These are phyloP conservation scores for Pseudotulostoma volvatum DNA, from an alignment of 495 filamentous ascomycete species.

Conservation along the genomic window DNA sequence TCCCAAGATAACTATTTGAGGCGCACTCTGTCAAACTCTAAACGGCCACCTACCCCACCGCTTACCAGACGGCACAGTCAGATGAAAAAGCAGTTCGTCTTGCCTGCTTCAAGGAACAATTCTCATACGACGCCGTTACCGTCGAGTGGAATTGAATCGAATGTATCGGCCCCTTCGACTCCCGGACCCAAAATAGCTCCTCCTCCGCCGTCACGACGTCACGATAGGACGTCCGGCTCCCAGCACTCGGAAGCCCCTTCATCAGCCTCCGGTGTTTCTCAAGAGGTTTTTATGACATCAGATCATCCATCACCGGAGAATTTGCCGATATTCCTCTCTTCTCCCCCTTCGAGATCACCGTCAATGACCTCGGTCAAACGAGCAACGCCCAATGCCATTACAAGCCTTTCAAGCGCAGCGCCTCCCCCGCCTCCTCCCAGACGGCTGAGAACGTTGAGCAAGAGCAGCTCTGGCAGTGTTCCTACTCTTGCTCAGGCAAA, in stretches of 20 bases:
- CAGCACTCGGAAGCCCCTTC: neutral
- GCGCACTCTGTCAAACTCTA: constrained; percentile 17
- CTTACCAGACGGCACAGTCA: constrained; percentile 33
- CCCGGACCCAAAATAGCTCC: constrained; percentile 12
- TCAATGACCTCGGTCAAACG: constrained; percentile 13
- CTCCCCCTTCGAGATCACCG: constrained; percentile 15
- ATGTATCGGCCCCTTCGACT: constrained; percentile 20
- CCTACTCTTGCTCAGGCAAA: constrained; percentile 8
- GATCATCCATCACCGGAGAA: constrained; percentile 5
- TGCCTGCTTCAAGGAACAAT: constrained; percentile 20
- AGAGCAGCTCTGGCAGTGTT: constrained; percentile 27
- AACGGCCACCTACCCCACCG: constrained; percentile 34
- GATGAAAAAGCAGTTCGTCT: constrained; percentile 22
- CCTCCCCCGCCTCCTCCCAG: constrained; percentile 48
- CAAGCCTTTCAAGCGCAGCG: constrained; percentile 14
- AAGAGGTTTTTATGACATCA: constrained; percentile 2
- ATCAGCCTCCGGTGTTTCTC: constrained; percentile 1
- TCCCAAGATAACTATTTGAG: too few species aligned
- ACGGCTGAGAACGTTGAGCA: constrained; percentile 37
- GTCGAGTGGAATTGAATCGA: constrained; percentile 11
- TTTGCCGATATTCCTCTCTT: neutral
- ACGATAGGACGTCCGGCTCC: constrained; percentile 1
- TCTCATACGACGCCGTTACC: constrained; percentile 17
- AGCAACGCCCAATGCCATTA: constrained; percentile 1
- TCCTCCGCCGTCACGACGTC: constrained; percentile 8